phyloP scores from a whole-genome alignment of 2,329 filamentous ascomycete species.

The Dactylellina drechsleri region DNA sequence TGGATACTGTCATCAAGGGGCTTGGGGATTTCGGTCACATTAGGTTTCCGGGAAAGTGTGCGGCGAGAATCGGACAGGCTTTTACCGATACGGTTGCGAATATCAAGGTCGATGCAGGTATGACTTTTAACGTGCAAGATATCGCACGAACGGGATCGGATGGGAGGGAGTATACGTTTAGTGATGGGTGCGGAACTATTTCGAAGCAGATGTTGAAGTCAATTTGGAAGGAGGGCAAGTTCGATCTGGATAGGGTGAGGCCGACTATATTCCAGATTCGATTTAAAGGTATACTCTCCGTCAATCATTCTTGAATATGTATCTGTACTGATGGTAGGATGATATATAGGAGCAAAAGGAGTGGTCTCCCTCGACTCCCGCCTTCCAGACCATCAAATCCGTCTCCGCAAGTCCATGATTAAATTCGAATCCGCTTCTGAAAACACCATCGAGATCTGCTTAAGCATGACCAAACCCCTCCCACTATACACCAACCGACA shows the following conservation, averaged over 20 bases:
- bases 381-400: constrained; percentile 69
- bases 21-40: constrained; percentile 68
- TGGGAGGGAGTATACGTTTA: constrained; percentile 71
- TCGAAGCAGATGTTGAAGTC: constrained; percentile 70
- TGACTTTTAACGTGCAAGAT: constrained; percentile 64
- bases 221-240: constrained; percentile 66
- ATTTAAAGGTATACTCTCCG: constrained; percentile 68
- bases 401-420: constrained; percentile 77
- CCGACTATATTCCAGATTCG: constrained; percentile 80
- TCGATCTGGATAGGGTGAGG: constrained; percentile 63
- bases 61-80: constrained; percentile 72
- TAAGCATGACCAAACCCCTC: constrained; percentile 73
- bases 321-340: not conserved
- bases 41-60: constrained; percentile 68
- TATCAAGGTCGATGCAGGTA: constrained; percentile 61
- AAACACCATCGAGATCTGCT: constrained; percentile 76
- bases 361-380: constrained; percentile 77
- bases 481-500: constrained; percentile 79
- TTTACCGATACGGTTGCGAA: constrained; percentile 78
- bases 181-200: constrained; percentile 81
- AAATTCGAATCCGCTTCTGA: constrained; percentile 74
- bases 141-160: constrained; percentile 64
- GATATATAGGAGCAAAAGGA: constrained; percentile 72
- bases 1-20: constrained; percentile 64
- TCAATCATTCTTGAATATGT: not conserved